Evolutionary conservation across 1,139 yeast genomes (phyloP).

Genomic region (Kurtzmaniella quercitrusa): DNA sequence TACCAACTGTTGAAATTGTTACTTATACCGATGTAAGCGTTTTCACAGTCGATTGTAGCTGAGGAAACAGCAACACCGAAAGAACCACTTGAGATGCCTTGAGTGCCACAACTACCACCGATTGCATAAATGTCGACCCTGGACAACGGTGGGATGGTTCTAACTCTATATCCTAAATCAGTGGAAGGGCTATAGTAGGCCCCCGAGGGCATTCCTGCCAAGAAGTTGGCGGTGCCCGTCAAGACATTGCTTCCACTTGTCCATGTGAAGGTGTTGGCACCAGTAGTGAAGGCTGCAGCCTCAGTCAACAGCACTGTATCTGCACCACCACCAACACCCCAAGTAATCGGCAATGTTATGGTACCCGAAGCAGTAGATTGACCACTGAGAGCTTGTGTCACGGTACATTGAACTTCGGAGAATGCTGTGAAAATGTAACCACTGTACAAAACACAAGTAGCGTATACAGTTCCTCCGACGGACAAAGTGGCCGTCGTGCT

Average conservation of each 20-base stretch:
- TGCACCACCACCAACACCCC: constrained; percentile 23
- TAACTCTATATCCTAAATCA: not conserved
- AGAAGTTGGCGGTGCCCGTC: constrained; percentile 14
- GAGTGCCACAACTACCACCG: constrained; percentile 18
- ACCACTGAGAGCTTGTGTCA: constrained; percentile 11
- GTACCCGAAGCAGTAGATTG: constrained; percentile 18
- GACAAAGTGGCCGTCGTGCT: constrained; percentile 13
- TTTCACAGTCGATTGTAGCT: constrained; percentile 19
- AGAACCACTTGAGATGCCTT: constrained; percentile 21
- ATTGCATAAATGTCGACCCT: constrained; percentile 13
- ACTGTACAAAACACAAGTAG: constrained; percentile 20
- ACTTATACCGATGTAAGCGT: constrained; percentile 18
- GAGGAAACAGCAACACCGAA: constrained; percentile 15
- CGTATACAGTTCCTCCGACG: constrained; percentile 17
- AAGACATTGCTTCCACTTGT: constrained; percentile 24
- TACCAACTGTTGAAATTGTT: constrained; percentile 20
- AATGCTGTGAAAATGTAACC: constrained; percentile 22
- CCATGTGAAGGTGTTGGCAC: constrained; percentile 24
- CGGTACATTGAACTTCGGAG: constrained; percentile 24
- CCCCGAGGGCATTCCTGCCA: constrained; percentile 5
- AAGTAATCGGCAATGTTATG: constrained; percentile 22
- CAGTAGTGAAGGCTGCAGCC: constrained; percentile 18
- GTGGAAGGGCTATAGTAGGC: not conserved
- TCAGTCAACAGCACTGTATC: constrained; percentile 15
- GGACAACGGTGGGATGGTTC: constrained; percentile 14